These are phyloP conservation scores for Stevia rebaudiana DNA, from an alignment of 140 eudicot species.

Conservation along the genomic window DNA sequence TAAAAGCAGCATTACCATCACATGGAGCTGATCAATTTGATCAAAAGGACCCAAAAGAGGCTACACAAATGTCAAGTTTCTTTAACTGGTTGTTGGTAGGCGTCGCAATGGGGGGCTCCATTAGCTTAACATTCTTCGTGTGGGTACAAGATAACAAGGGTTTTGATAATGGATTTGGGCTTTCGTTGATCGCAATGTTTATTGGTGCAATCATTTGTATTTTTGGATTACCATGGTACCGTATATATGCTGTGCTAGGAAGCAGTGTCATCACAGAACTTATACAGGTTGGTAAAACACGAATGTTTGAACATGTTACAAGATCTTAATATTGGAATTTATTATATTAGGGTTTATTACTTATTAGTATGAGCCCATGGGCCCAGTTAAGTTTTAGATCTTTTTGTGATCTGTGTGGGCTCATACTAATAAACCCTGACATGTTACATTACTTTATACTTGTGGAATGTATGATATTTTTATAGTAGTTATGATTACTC, in stretches of 20 bases:
- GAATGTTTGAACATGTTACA: neutral
- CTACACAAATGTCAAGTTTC: slow-evolving; percentile 44
- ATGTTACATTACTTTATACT: too few species aligned
- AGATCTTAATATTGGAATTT: neutral
- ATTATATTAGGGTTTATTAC: too few species aligned
- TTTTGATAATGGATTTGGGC: slow-evolving; percentile 52
- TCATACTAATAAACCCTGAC: too few species aligned
- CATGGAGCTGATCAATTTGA: slow-evolving; percentile 87
- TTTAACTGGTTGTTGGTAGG: slow-evolving; percentile 48
- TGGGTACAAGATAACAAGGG: slow-evolving; percentile 67
- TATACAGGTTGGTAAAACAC: slow-evolving; percentile 36
- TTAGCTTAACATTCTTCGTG: slow-evolving; percentile 44
- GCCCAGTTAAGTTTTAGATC: too few species aligned
- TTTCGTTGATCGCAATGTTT: slow-evolving; percentile 45
- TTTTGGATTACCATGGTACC: slow-evolving; percentile 48
- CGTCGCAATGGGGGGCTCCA: slow-evolving; percentile 36
- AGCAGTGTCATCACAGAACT: slow-evolving; percentile 54
- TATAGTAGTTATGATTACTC: too few species aligned
- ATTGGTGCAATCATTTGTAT: slow-evolving; percentile 26
- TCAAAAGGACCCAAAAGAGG: slow-evolving; percentile 53
- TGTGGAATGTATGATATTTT: too few species aligned
- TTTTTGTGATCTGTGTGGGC: too few species aligned
- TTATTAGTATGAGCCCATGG: too few species aligned
- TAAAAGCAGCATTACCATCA: slow-evolving; percentile 62
- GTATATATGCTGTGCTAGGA: slow-evolving; percentile 47